A percentile compares a stretch with the other conserved stretches of the same genome.
Evolutionary conservation across 2,329 filamentous ascomycete genomes (phyloP).

Genomic region (Botrytis byssoidea): DNA sequence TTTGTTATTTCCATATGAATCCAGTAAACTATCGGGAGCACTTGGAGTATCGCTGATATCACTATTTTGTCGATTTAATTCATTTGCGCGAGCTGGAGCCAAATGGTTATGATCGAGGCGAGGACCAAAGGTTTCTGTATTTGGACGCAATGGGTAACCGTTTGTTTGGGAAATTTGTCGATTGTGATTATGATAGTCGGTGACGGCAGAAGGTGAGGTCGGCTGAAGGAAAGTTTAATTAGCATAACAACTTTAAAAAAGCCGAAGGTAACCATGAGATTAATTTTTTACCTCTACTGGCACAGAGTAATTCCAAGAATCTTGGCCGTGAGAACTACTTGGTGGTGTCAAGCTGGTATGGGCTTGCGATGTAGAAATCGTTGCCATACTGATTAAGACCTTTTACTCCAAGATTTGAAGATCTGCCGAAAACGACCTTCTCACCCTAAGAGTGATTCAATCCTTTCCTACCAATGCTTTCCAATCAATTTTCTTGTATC

Average conservation of each 20-base stretch:
- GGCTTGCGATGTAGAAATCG: constrained; percentile 40
- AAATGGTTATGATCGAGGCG: constrained; percentile 35
- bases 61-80: constrained; percentile 43
- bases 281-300: constrained; percentile 34
- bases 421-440: not conserved
- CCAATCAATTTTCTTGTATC: not conserved
- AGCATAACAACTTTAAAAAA: not conserved
- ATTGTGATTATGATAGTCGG: constrained; percentile 10
- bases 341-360: constrained; percentile 37
- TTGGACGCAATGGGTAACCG: constrained; percentile 18
- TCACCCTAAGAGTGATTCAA: constrained; percentile 9
- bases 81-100: constrained; percentile 40
- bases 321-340: constrained; percentile 36
- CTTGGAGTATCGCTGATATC: constrained; percentile 44
- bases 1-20: constrained; percentile 42
- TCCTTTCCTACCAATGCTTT: not conserved
- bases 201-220: constrained; percentile 5
- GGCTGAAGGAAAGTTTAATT: constrained; percentile 15
- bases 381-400: constrained; percentile 34
- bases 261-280: not conserved
- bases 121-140: constrained; percentile 11
- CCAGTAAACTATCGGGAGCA: constrained; percentile 48
- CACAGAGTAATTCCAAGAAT: constrained; percentile 38
- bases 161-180: constrained; percentile 27
- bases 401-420: not conserved